These are phyloP conservation scores for Parachaetomium inaequale DNA, from an alignment of 495 filamentous ascomycete species.

Conservation along the genomic window DNA sequence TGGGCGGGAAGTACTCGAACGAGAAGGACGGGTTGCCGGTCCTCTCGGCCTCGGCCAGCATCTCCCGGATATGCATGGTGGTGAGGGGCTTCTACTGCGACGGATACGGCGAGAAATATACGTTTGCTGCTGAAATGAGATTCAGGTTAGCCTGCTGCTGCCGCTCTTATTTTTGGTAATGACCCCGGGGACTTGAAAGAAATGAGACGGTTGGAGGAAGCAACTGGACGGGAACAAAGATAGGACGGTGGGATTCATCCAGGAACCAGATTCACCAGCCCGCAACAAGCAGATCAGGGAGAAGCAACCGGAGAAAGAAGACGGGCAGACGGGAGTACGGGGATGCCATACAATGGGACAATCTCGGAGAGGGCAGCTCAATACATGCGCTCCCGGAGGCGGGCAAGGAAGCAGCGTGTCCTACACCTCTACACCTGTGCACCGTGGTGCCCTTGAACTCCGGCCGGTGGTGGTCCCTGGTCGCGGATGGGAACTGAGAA, in stretches of 20 bases:
- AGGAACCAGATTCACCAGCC: not conserved
- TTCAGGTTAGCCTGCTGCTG: conserved; percentile 4
- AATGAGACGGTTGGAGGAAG: not conserved
- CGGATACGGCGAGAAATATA: not conserved
- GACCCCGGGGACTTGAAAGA: not conserved
- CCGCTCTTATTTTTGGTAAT: not conserved
- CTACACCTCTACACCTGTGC: conserved; percentile 6
- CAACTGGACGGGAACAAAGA: conserved; percentile 5
- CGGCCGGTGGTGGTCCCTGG: not conserved
- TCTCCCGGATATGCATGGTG: conserved; percentile 83
- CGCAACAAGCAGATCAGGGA: not conserved
- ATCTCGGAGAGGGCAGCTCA: conserved; percentile 2
- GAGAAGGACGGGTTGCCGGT: conserved; percentile 82
- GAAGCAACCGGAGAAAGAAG: not conserved
- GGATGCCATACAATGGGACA: conserved; percentile 6
- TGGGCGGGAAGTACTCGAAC: conserved; percentile 99
- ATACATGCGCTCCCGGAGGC: conserved; percentile 3
- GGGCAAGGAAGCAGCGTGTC: not conserved
- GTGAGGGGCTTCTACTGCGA: conserved; percentile 6
- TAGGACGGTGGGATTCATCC: not conserved
- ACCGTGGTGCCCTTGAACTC: conserved; percentile 14
- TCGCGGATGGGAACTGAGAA: not conserved
- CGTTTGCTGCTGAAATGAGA: not conserved
- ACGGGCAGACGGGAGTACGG: not conserved
- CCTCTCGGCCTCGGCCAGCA: conserved; percentile 76